These are phyloP conservation scores for Xerocomellus chrysenteron DNA, from an alignment of 768 basidiomycete species.

Conservation along the genomic window DNA sequence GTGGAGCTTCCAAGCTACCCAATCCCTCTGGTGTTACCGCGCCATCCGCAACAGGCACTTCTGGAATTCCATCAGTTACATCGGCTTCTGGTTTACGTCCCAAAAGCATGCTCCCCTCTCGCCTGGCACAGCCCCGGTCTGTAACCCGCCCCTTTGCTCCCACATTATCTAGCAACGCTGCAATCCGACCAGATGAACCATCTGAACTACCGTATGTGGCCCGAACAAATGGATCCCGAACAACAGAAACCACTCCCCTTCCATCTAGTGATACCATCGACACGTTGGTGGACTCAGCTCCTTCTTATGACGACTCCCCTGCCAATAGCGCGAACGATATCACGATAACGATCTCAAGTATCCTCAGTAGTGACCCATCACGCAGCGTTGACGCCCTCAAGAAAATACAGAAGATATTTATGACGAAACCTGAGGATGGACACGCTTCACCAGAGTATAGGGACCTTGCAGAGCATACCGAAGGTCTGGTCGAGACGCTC, in stretches of 20 bases:
- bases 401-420: slow-evolving; percentile 84
- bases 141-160: slow-evolving; percentile 32
- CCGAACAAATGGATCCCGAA: slow-evolving; percentile 16
- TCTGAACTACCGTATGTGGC: slow-evolving; percentile 33
- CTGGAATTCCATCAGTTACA: slow-evolving; percentile 33
- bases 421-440: slow-evolving; percentile 71
- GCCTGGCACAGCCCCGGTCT: slow-evolving; percentile 64
- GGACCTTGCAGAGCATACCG: slow-evolving; percentile 74
- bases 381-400: slow-evolving; percentile 93
- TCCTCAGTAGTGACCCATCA: slow-evolving; percentile 81
- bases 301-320: slow-evolving; percentile 24
- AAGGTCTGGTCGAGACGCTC: slow-evolving; percentile 87
- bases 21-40: slow-evolving; percentile 20
- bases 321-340: slow-evolving; percentile 51
- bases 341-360: slow-evolving; percentile 81
- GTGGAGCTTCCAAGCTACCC: slow-evolving; percentile 43
- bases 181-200: slow-evolving; percentile 23
- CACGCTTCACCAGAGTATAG: slow-evolving; percentile 68
- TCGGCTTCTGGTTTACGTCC: slow-evolving; percentile 48
- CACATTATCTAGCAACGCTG: slow-evolving; percentile 23
- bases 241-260: slow-evolving; percentile 13
- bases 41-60: slow-evolving; percentile 7
- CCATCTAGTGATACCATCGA: slow-evolving; percentile 31
- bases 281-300: slow-evolving; percentile 33
- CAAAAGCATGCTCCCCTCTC: slow-evolving; percentile 72